Evolutionary conservation across 2,329 filamentous ascomycete genomes (phyloP), one percentile per base, ranked within the genome.

Genomic region (Chrysoporthe austroafricana): DNA sequence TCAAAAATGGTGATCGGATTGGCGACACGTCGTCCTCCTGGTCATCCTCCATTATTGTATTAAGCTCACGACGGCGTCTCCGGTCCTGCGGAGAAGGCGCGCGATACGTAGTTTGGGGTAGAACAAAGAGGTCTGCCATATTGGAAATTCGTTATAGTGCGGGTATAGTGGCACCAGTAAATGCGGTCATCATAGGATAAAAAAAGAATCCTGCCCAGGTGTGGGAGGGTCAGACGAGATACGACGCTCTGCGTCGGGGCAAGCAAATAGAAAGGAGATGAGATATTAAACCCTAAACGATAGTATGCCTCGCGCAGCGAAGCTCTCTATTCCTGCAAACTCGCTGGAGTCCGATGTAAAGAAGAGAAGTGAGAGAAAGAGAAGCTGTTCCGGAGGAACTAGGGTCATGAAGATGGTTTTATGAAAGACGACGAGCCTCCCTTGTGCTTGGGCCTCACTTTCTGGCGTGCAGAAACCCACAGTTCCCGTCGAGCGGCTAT

Each of bases 41-140:
- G 71, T 83, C 81, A 75, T 86, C 86, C 75, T 89, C 86, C 74
- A 88, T 86, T 87, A 89, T 88, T 71, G 86, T 86, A 87, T 88
- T 88, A 88, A 89, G 86, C 71, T 75, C 77, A 77, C 78, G 80
- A 74, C 78, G 80, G 70, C 78, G 79, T 79, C 83, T 84, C 81
- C 85, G 85, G 77, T 76, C 86, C 84, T 81, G 86, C 86, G 83
- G 82, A 79, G 83, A 78, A 57, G 64, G 64, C 52, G 65, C 66
- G 74, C 78, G 79, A 73, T 83, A 84, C 71, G 78, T 79, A 69
- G 74, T 78, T 66, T 76, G 74, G 54, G 81, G 78, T 69, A 82
- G 75, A 66, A 81, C 72, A 70, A 78, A 67, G 71, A 78, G 73
- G 63, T 84, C 83, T 64, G 85, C 76, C 85, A 87, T 87, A 70